Evolutionary conservation across 805 yeast genomes (phyloP).

Genomic region (Blastobotrys peoriensis): DNA sequence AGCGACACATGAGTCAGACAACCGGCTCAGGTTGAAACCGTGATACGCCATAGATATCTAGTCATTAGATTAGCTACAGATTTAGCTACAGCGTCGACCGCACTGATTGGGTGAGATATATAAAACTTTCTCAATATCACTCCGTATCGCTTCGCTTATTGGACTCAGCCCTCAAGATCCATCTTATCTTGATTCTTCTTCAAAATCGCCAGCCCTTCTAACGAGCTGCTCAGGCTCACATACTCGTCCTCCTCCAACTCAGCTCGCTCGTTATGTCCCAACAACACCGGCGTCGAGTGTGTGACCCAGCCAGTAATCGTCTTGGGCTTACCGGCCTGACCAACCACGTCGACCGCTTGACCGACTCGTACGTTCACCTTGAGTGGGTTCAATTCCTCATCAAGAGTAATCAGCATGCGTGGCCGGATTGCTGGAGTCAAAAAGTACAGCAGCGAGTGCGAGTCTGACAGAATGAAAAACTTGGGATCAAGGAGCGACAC

Average conservation of each 20-base stretch:
- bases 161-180: too few relatives aligned
- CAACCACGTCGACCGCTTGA: slow-evolving; percentile 97
- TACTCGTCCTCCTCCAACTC: slow-evolving; percentile 95
- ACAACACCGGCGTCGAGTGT: slow-evolving; percentile 91
- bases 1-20: too few relatives aligned
- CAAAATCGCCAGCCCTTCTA: slow-evolving; percentile 91
- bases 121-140: too few relatives aligned
- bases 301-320: slow-evolving; percentile 99
- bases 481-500: slow-evolving; percentile 83
- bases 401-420: slow-evolving; percentile 86
- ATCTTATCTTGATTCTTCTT: slow-evolving; percentile 74
- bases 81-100: too few relatives aligned
- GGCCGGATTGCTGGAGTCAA: slow-evolving; percentile 88
- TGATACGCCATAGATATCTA: too few relatives aligned
- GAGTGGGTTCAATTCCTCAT: slow-evolving; percentile 82
- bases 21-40: too few relatives aligned
- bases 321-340: slow-evolving; percentile 98
- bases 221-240: slow-evolving; percentile 66
- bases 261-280: slow-evolving; percentile 93
- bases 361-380: slow-evolving; percentile 98
- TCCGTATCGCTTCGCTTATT: too few relatives aligned
- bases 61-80: too few relatives aligned
- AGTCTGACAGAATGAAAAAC: slow-evolving; percentile 64
- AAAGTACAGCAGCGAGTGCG: slow-evolving; percentile 77
- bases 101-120: too few relatives aligned